These are phyloP conservation scores for Ilex paraguariensis DNA, from an alignment of 305 asterid species.

Conservation along the genomic window DNA sequence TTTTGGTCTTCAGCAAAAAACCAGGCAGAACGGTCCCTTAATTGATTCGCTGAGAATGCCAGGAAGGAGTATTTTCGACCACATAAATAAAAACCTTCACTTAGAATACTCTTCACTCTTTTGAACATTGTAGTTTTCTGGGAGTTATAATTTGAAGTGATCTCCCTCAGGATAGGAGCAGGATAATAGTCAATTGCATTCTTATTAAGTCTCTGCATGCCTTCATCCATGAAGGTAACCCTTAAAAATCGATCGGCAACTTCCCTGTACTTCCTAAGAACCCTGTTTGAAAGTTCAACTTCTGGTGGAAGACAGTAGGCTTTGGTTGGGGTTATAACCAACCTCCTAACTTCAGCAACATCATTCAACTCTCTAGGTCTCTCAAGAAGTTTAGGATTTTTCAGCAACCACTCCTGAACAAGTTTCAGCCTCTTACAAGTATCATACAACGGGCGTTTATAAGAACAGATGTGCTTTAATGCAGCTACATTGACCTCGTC, in stretches of 20 bases:
- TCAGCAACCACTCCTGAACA: constrained; percentile 55
- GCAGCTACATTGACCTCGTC: constrained; percentile 62
- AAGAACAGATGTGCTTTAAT: constrained; percentile 56
- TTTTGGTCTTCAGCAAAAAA: constrained; percentile 67
- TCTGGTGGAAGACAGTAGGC: constrained; percentile 90
- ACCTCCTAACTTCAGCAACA: constrained; percentile 67
- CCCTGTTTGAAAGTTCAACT: constrained; percentile 77
- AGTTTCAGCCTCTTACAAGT: constrained; percentile 40
- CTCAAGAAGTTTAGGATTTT: constrained; percentile 59
- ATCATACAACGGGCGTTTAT: constrained; percentile 53
- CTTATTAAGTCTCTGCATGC: constrained; percentile 63
- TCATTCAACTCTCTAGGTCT: constrained; percentile 49
- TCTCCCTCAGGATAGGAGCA: constrained; percentile 51
- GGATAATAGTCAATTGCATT: constrained; percentile 54
- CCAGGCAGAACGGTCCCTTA: constrained; percentile 94
- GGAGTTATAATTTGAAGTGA: constrained; percentile 27
- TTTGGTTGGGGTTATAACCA: constrained; percentile 71
- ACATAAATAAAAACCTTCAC: constrained; percentile 60
- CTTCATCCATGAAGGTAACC: constrained; percentile 93
- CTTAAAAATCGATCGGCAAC: constrained; percentile 74
- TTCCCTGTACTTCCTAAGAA: constrained; percentile 52
- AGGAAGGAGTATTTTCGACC: constrained; percentile 69
- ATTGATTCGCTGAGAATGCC: constrained; percentile 86
- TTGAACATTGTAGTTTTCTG: constrained; percentile 66
- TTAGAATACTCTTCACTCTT: constrained; percentile 53